These are phyloP conservation scores for Aspergillus diversus DNA, from an alignment of 495 filamentous ascomycete genomes.

Conservation along the genomic window DNA sequence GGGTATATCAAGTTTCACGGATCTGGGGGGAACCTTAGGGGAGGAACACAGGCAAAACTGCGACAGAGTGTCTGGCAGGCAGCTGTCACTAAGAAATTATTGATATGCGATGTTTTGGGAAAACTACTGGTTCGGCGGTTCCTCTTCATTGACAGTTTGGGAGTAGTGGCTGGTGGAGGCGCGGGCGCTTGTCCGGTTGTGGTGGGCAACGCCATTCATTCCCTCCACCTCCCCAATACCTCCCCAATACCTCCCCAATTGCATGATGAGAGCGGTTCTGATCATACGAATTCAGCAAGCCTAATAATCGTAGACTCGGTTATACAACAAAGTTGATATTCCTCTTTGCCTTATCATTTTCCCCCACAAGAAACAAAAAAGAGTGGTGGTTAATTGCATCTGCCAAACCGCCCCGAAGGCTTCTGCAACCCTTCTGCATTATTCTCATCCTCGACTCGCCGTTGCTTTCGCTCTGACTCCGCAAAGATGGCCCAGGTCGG, in stretches of 20 bases:
- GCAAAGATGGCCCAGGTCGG: conserved; percentile 43
- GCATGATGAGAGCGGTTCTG: not conserved
- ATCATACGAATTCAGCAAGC: not conserved
- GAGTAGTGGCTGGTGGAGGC: conserved; percentile 30
- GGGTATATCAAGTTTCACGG: not conserved
- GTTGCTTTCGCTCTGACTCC: not conserved
- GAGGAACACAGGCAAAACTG: not conserved
- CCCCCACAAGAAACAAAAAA: too few relatives aligned
- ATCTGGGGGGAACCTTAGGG: not conserved
- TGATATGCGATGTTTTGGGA: conserved; percentile 29
- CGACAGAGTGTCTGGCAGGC: not conserved
- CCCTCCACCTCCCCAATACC: not conserved
- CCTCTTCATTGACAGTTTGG: conserved; percentile 16
- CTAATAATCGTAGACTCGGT: too few relatives aligned
- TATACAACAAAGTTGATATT: too few relatives aligned
- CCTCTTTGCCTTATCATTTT: too few relatives aligned
- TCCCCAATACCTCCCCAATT: too few relatives aligned
- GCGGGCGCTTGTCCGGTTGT: conserved; percentile 33
- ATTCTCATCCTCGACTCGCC: not conserved
- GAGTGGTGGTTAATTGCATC: too few relatives aligned
- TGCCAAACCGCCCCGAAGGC: too few relatives aligned
- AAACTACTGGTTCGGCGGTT: not conserved
- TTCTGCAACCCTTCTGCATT: too few relatives aligned
- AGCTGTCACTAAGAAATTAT: not conserved
- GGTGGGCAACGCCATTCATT: conserved; percentile 36